These are phyloP conservation scores for Epichloe amarillans DNA, from an alignment of 2,329 filamentous ascomycete genomes.

Conservation along the genomic window DNA sequence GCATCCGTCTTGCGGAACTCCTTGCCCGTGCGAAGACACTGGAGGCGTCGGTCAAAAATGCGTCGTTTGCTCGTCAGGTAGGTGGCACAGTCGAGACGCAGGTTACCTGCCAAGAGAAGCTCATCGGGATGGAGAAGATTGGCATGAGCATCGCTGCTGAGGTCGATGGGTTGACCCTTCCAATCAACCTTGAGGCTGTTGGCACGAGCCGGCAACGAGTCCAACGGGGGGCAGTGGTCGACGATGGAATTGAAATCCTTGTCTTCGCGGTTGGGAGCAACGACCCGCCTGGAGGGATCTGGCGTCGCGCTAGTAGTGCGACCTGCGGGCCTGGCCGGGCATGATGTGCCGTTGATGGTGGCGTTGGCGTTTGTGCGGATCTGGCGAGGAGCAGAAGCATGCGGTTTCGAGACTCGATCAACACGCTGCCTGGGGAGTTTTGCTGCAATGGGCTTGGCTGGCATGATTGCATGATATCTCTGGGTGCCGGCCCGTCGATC, in stretches of 20 bases:
- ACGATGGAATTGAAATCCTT: conserved; percentile 62
- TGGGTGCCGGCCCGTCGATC: conserved; percentile 30
- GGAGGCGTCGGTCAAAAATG: conserved; percentile 68
- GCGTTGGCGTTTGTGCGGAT: conserved; percentile 18
- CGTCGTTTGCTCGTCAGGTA: conserved; percentile 89
- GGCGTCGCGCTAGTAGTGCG: conserved; percentile 32
- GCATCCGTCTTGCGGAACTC: conserved; percentile 92
- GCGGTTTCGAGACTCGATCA: conserved; percentile 24
- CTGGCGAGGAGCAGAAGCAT: conserved; percentile 19
- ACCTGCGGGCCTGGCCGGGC: conserved; percentile 16
- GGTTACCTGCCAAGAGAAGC: conserved; percentile 57
- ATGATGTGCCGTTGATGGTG: conserved; percentile 11
- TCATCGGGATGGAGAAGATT: conserved; percentile 68
- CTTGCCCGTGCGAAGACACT: conserved; percentile 54
- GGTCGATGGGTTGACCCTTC: conserved; percentile 69
- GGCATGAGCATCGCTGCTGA: conserved; percentile 57
- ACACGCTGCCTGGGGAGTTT: conserved; percentile 19
- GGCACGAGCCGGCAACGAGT: conserved; percentile 49
- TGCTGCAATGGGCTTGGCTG: conserved; percentile 24
- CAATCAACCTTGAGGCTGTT: conserved; percentile 75
- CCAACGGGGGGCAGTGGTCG: conserved; percentile 62
- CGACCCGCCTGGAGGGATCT: conserved; percentile 35
- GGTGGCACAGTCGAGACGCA: conserved; percentile 73
- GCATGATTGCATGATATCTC: conserved; percentile 27
- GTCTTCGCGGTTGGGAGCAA: conserved; percentile 63